A percentile compares a stretch with the other conserved stretches of the same genome.
These are phyloP conservation scores for Fonsecaea erecta DNA, from an alignment of 2,329 filamentous ascomycete genomes.

Conservation along the genomic window DNA sequence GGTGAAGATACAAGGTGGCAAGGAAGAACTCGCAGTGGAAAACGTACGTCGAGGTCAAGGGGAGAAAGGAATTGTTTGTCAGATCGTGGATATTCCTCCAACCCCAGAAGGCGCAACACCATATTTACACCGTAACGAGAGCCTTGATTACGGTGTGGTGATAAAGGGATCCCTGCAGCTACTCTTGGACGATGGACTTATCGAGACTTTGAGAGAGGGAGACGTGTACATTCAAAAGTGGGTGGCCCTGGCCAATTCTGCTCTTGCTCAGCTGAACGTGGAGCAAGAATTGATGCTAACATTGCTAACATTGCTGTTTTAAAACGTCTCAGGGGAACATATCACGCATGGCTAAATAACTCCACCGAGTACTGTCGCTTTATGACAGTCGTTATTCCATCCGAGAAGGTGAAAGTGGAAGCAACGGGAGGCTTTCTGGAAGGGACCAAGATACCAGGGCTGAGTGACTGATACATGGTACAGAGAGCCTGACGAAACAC, in stretches of 20 bases:
- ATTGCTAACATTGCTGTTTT: not conserved
- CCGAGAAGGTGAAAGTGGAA: slow-evolving; percentile 26
- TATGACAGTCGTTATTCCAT: slow-evolving; percentile 31
- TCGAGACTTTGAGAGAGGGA: slow-evolving; percentile 35
- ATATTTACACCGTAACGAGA: slow-evolving; percentile 27
- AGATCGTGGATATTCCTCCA: slow-evolving; percentile 38
- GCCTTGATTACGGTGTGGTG: slow-evolving; percentile 41
- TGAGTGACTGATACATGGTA: slow-evolving; percentile 14
- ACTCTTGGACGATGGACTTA: slow-evolving; percentile 39
- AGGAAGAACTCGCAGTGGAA: slow-evolving; percentile 27
- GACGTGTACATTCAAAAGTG: slow-evolving; percentile 40
- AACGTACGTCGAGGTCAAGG: slow-evolving; percentile 19
- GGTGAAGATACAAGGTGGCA: slow-evolving; percentile 26
- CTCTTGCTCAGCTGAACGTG: not conserved
- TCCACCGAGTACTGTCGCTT: slow-evolving; percentile 24
- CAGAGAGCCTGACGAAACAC: not conserved
- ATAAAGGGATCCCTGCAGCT: slow-evolving; percentile 39
- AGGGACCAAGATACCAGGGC: slow-evolving; percentile 20
- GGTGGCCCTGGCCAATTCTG: not conserved
- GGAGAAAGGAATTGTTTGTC: slow-evolving; percentile 30
- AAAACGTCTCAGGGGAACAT: slow-evolving; percentile 8
- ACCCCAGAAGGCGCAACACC: not conserved
- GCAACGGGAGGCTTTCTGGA: slow-evolving; percentile 23
- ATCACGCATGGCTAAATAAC: slow-evolving; percentile 21
- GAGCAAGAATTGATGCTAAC: not conserved